Percentiles rank a stretch among this genome's conserved stretches.
These are phyloP conservation scores for Monosporozyma unispora DNA, from an alignment of 805 yeast species.

Conservation along the genomic window DNA sequence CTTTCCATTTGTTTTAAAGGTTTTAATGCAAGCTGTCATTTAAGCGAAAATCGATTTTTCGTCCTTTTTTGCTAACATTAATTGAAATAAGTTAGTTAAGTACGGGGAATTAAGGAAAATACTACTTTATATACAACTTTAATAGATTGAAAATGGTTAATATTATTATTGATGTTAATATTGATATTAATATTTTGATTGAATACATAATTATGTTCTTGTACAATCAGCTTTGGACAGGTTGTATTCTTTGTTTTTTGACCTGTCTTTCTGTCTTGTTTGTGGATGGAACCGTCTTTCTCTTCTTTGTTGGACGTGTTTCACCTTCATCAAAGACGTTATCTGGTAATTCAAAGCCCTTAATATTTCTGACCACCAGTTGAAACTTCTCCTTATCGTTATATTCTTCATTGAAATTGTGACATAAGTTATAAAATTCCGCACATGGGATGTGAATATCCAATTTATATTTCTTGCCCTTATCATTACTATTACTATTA, in stretches of 20 bases:
- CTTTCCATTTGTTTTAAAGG: too few species aligned
- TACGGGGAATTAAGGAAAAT: too few species aligned
- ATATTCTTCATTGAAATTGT: conserved; percentile 60
- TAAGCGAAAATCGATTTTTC: too few species aligned
- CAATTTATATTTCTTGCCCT: conserved; percentile 50
- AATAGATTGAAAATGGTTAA: too few species aligned
- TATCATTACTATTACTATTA: not conserved
- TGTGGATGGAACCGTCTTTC: conserved; percentile 30
- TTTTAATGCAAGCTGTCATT: too few species aligned
- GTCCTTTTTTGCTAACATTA: too few species aligned
- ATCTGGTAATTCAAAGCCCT: conserved; percentile 71
- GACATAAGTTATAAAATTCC: conserved; percentile 76
- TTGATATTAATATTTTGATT: too few species aligned
- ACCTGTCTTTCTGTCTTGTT: not conserved
- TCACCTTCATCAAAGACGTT: conserved; percentile 82
- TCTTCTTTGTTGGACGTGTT: conserved; percentile 55
- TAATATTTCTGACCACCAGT: conserved; percentile 63
- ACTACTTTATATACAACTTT: not conserved
- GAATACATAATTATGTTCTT: not conserved
- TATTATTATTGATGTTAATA: too few species aligned
- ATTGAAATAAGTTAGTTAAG: too few species aligned
- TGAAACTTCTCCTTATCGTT: conserved; percentile 44
- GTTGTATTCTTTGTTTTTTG: not conserved
- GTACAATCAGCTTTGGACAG: not conserved
- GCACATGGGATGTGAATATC: conserved; percentile 86